These are phyloP conservation scores for Pigoraptor vietnamica DNA, from an alignment of 78 protist species.

Conservation along the genomic window DNA sequence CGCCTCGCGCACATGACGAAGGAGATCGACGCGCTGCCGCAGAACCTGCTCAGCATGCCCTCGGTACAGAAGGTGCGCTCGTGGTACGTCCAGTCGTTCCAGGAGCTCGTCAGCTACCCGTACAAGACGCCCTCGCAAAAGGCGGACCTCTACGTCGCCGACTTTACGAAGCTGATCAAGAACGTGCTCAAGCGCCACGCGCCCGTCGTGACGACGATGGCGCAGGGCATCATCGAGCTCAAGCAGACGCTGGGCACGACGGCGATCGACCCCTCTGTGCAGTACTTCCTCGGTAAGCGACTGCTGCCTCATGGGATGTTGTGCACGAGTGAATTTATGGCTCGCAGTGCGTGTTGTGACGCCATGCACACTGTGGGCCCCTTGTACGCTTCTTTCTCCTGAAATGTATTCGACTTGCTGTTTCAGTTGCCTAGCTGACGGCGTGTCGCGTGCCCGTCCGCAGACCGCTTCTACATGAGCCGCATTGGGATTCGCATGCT, in stretches of 20 bases:
- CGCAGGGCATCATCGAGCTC: slow-evolving; percentile 45
- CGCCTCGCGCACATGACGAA: slow-evolving; percentile 35
- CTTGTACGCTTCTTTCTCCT: too few species aligned
- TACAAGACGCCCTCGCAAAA: background rate
- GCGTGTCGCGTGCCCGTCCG: too few species aligned
- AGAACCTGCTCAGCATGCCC: slow-evolving; percentile 16
- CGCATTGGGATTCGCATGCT: slow-evolving; percentile 55
- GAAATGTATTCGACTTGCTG: too few species aligned
- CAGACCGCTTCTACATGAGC: slow-evolving; percentile 34
- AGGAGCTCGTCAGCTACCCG: background rate
- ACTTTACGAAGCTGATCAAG: background rate
- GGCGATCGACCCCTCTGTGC: background rate
- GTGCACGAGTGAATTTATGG: too few species aligned
- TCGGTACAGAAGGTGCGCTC: slow-evolving; percentile 25
- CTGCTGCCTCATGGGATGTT: too few species aligned
- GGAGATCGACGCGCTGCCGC: slow-evolving; percentile 38
- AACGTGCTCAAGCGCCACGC: slow-evolving; percentile 22
- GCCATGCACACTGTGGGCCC: too few species aligned
- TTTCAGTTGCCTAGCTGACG: too few species aligned
- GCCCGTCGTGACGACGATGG: slow-evolving; percentile 29
- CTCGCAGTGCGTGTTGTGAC: too few species aligned
- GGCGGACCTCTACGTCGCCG: slow-evolving; percentile 10
- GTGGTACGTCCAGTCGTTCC: slow-evolving; percentile 35
- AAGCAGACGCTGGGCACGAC: background rate
- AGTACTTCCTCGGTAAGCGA: slow-evolving; percentile 31